Percentiles rank a stretch among this genome's conserved stretches.
Conservation (phyloP, 2,329 filamentous ascomycete species). For the Colletotrichum karsti region DNA sequence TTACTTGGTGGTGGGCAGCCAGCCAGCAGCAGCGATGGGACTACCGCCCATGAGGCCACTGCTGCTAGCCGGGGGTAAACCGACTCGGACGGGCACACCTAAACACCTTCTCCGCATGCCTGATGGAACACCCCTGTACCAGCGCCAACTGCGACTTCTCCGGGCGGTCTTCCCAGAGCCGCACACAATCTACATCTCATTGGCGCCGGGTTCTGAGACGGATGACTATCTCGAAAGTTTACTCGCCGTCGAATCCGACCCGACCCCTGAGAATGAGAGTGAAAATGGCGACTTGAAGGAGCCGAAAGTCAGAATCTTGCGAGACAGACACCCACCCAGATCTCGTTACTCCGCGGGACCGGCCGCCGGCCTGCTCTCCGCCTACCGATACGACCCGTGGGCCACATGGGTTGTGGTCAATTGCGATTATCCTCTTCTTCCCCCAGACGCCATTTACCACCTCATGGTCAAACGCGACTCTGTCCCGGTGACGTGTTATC, state of each 20-base stretch:
- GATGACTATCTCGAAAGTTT: slow-evolving; percentile 19
- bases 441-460: slow-evolving; percentile 34
- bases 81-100: slow-evolving; percentile 38
- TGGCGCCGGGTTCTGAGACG: slow-evolving; percentile 27
- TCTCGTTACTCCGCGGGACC: slow-evolving; percentile 19
- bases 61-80: slow-evolving; percentile 41
- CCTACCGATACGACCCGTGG: slow-evolving; percentile 34
- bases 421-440: slow-evolving; percentile 44
- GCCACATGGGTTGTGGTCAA: slow-evolving; percentile 41
- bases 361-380: slow-evolving; percentile 38
- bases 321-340: not conserved
- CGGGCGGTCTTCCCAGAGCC: slow-evolving; percentile 34
- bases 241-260: slow-evolving; percentile 5
- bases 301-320: not conserved
- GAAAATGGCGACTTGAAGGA: not conserved
- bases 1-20: not conserved
- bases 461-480: slow-evolving; percentile 34
- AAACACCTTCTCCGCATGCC: slow-evolving; percentile 41
- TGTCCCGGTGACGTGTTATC: slow-evolving; percentile 43
- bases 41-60: slow-evolving; percentile 34
- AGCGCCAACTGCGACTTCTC: slow-evolving; percentile 35
- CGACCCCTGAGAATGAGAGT: not conserved
- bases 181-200: slow-evolving; percentile 36
- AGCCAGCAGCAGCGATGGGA: not conserved
- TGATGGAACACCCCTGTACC: slow-evolving; percentile 36